Evolutionary conservation across 2,329 filamentous ascomycete genomes (phyloP).

Genomic region (Fusarium concolor): DNA sequence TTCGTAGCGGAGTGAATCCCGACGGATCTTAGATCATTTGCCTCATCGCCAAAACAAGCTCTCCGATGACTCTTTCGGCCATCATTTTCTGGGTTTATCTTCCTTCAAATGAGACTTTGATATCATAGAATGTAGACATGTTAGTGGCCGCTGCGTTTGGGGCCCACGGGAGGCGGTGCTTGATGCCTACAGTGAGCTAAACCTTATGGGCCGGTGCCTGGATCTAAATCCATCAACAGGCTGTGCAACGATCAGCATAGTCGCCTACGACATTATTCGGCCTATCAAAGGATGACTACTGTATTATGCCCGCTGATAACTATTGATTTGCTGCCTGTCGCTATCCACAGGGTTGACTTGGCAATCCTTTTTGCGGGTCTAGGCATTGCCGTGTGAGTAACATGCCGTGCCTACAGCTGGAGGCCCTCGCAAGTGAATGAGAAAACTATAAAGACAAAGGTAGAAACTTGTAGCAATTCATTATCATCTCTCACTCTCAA

Average conservation of each 20-base stretch:
- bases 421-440: background rate
- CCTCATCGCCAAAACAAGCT: background rate
- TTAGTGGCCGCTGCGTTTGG: background rate
- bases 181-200: slow-evolving; percentile 10
- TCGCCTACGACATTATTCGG: background rate
- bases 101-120: slow-evolving; percentile 2
- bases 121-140: background rate
- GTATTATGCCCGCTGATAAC: too few species aligned
- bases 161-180: background rate
- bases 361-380: background rate
- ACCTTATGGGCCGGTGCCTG: slow-evolving; percentile 20
- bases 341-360: background rate
- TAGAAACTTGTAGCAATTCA: background rate
- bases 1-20: too few species aligned
- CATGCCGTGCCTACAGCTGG: slow-evolving; percentile 9
- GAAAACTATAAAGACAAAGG: slow-evolving; percentile 15
- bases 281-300: background rate
- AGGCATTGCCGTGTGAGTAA: slow-evolving; percentile 33
- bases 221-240: slow-evolving; percentile 16
- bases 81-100: background rate
- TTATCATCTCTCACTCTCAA: background rate
- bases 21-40: too few species aligned
- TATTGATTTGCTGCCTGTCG: background rate
- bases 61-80: slow-evolving; percentile 4
- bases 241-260: slow-evolving; percentile 14